phyloP scores from a whole-genome alignment of 1,284 basidiomycete species.

The Ceratobasidium sp. region DNA sequence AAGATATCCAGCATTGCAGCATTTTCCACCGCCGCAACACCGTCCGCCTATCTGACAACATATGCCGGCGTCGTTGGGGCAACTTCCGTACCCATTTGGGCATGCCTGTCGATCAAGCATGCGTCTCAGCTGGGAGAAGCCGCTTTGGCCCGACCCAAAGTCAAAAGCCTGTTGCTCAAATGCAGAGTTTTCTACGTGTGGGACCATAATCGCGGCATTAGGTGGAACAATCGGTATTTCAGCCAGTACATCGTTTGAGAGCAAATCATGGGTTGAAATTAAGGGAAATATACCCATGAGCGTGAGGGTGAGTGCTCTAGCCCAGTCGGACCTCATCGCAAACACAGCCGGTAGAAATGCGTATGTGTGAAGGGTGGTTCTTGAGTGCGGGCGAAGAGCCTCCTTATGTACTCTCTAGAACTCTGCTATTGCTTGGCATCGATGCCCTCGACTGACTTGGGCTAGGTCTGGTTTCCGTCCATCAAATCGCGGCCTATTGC shows the following conservation, averaged over 20 bases:
- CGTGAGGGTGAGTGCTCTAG: neutral
- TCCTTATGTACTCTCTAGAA: too few relatives aligned
- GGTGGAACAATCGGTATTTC: conserved; percentile 14
- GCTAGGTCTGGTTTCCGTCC: neutral
- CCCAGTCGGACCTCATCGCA: neutral
- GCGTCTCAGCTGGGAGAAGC: conserved; percentile 23
- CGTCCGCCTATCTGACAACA: conserved; percentile 30
- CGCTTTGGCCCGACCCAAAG: conserved; percentile 35
- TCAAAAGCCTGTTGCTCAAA: conserved; percentile 23
- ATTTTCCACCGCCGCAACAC: conserved; percentile 26
- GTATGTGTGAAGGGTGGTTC: neutral
- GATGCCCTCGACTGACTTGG: neutral
- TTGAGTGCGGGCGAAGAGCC: neutral
- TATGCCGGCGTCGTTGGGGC: conserved; percentile 11
- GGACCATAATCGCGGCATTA: conserved; percentile 31
- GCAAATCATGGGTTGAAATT: conserved; percentile 19
- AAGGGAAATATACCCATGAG: neutral
- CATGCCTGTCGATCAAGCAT: conserved; percentile 15
- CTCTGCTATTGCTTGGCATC: too few relatives aligned
- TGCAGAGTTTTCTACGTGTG: neutral
- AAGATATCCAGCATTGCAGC: conserved; percentile 1
- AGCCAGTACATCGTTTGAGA: neutral
- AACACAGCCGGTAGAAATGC: neutral
- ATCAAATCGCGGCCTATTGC: neutral
- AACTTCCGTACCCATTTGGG: conserved; percentile 1